Conservation (phyloP, 1,139 yeast species). For the Blastobotrys raffinosifermentans region DNA sequence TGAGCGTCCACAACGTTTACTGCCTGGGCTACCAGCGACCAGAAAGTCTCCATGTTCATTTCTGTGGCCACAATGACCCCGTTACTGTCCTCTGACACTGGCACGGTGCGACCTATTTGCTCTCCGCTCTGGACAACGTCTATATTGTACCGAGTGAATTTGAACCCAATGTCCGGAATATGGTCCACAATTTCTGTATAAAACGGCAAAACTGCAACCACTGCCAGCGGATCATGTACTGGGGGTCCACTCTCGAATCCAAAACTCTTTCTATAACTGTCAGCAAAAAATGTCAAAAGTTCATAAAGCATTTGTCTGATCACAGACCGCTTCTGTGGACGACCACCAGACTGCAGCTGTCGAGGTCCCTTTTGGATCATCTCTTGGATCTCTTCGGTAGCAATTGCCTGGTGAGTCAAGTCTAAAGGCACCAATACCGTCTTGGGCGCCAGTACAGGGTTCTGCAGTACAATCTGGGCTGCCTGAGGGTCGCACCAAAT, state of each 20-base stretch:
- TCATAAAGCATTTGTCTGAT: constrained; percentile 52
- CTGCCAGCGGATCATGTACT: constrained; percentile 75
- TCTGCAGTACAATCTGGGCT: constrained; percentile 49
- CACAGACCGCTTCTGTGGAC: constrained; percentile 28
- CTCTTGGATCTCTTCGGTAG: constrained; percentile 43
- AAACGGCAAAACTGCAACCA: constrained; percentile 51
- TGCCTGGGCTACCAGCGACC: constrained; percentile 45
- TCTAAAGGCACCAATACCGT: constrained; percentile 60
- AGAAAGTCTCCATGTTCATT: constrained; percentile 45
- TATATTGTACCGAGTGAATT: constrained; percentile 35
- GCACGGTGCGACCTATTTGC: constrained; percentile 19
- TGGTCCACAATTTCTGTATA: constrained; percentile 29
- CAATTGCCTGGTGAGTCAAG: constrained; percentile 63
- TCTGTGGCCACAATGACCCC: constrained; percentile 45
- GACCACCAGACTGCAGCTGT: constrained; percentile 5
- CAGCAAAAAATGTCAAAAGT: constrained; percentile 51
- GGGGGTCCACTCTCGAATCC: constrained; percentile 61
- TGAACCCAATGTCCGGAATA: constrained; percentile 22
- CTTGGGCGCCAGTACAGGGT: constrained; percentile 42
- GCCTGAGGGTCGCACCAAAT: constrained; percentile 73
- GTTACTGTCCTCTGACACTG: constrained; percentile 20
- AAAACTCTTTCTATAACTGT: constrained; percentile 41
- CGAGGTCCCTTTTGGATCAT: constrained; percentile 23
- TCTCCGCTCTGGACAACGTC: constrained; percentile 35
- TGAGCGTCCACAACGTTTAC: constrained; percentile 31